Evolutionary conservation across 2,329 filamentous ascomycete species (phyloP).

Genomic region (Aspergillus sp.): DNA sequence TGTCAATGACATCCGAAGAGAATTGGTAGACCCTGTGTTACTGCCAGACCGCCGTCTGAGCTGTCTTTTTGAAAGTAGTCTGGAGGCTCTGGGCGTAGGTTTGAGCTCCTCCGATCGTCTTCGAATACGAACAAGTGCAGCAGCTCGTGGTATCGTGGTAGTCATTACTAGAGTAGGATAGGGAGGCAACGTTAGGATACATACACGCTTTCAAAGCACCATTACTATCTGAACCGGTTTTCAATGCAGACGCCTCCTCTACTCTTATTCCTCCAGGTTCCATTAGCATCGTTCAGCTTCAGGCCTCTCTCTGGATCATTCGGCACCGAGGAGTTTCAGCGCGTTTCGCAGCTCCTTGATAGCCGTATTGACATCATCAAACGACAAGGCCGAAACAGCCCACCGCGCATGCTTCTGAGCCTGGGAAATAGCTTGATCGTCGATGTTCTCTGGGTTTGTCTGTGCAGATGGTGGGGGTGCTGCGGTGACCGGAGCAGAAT

Average conservation of each 20-base stretch:
- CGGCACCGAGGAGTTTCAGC: conserved; percentile 70
- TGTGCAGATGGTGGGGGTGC: conserved; percentile 28
- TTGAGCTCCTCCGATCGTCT: neutral
- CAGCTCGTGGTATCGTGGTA: neutral
- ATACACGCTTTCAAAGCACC: neutral
- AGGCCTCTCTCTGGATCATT: conserved; percentile 37
- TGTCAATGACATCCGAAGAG: neutral
- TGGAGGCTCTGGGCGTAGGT: neutral
- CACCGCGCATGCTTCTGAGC: conserved; percentile 96
- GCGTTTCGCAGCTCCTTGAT: conserved; percentile 82
- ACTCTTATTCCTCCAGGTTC: neutral
- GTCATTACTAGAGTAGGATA: neutral
- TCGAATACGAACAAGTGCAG: neutral
- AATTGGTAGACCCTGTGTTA: neutral
- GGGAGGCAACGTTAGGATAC: neutral
- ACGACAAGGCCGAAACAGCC: conserved; percentile 95
- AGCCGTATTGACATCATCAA: conserved; percentile 91
- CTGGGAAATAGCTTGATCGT: conserved; percentile 75
- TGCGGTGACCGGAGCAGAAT: conserved; percentile 24
- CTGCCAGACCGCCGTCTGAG: neutral
- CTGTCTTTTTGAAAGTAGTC: neutral
- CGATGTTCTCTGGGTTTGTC: conserved; percentile 41
- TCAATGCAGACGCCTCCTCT: neutral
- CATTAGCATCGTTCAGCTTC: neutral
- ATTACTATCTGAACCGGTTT: neutral